Conservation (phyloP, 345 rosid species). For the Erucastrum elatum region DNA sequence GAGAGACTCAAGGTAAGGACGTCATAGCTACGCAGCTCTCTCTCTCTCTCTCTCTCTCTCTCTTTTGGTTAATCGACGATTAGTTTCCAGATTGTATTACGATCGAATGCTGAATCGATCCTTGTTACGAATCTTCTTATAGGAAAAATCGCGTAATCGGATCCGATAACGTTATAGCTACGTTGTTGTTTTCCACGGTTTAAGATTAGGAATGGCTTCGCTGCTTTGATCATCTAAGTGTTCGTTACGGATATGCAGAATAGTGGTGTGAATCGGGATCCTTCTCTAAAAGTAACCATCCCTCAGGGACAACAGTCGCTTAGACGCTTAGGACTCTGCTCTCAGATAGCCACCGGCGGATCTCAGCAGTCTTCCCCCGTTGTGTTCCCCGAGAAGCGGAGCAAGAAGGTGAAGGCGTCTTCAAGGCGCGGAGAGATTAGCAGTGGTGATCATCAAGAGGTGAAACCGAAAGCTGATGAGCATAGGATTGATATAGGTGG, state of each 20-base stretch:
- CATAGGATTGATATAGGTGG: constrained; percentile 72
- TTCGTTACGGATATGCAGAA: constrained; percentile 48
- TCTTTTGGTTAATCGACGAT: constrained; percentile 1
- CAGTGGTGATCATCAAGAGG: constrained; percentile 40
- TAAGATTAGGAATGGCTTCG: constrained; percentile 2
- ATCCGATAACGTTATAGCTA: constrained; percentile 29
- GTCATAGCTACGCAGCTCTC: constrained; percentile 17
- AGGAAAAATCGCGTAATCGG: constrained; percentile 20
- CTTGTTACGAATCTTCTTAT: background rate
- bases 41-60: constrained; percentile 26
- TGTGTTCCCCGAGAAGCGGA: constrained; percentile 84
- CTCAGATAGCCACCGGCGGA: constrained; percentile 56
- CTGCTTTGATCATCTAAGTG: background rate
- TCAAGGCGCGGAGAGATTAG: constrained; percentile 43
- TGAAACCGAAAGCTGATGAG: constrained; percentile 56
- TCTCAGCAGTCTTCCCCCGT: constrained; percentile 77
- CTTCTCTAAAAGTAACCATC: constrained; percentile 30
- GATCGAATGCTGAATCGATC: constrained; percentile 24
- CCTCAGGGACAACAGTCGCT: constrained; percentile 57
- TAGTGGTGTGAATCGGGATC: constrained; percentile 42
- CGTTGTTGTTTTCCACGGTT: background rate
- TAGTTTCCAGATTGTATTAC: constrained; percentile 23
- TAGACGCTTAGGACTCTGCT: constrained; percentile 79
- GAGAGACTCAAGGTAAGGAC: constrained; percentile 27
- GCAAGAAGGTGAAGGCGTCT: constrained; percentile 68